Conservation (phyloP, 2,329 filamentous ascomycete species). For the Ophiognomonia clavigignenti-juglandacearum region DNA sequence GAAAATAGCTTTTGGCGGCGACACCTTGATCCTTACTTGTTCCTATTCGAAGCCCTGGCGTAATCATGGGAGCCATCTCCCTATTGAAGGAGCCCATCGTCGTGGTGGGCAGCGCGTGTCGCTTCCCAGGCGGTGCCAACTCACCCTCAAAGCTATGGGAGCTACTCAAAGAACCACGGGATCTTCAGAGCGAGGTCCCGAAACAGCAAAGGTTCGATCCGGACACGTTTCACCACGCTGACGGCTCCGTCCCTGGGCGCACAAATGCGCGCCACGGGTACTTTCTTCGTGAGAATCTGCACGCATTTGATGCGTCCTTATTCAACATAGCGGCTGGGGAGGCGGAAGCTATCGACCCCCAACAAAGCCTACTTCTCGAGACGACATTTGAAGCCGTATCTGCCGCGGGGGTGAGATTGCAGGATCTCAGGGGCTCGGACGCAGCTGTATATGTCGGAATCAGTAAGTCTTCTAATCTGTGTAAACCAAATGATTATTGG, state of each 20-base stretch:
- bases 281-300: neutral
- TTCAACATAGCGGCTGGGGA: constrained; percentile 20
- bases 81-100: constrained; percentile 39
- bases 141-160: constrained; percentile 32
- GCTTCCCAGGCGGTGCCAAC: constrained; percentile 30
- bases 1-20: too few species aligned
- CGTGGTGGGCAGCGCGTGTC: constrained; percentile 33
- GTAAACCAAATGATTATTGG: too few species aligned
- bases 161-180: constrained; percentile 20
- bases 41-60: too few species aligned
- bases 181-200: constrained; percentile 19
- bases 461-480: too few species aligned
- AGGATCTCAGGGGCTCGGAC: constrained; percentile 18
- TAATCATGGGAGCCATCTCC: too few species aligned
- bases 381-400: constrained; percentile 20
- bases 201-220: constrained; percentile 18
- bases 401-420: constrained; percentile 17
- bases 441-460: constrained; percentile 17
- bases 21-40: too few species aligned
- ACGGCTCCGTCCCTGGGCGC: constrained; percentile 17
- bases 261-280: constrained; percentile 1
- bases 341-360: constrained; percentile 18
- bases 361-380: constrained; percentile 15
- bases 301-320: constrained; percentile 21
- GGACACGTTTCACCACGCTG: constrained; percentile 19